These are phyloP conservation scores for Kodamaea plutei DNA, from an alignment of 1,139 yeast genomes.

Conservation along the genomic window DNA sequence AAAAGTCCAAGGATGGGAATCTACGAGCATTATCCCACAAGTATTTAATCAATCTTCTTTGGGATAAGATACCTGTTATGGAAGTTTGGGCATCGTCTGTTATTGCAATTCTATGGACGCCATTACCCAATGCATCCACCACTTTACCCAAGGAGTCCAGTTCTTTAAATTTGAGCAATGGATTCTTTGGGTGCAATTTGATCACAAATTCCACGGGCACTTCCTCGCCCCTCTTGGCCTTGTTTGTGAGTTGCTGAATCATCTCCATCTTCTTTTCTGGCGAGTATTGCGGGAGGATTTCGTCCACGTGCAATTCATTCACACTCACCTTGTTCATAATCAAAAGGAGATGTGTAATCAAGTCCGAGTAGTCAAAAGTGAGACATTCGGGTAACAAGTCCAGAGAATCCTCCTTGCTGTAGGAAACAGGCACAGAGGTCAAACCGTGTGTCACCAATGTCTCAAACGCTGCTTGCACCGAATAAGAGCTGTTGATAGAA, in stretches of 20 bases:
- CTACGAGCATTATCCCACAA: constrained; percentile 90
- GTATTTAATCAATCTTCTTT: constrained; percentile 75
- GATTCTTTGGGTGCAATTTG: constrained; percentile 78
- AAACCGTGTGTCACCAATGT: constrained; percentile 65
- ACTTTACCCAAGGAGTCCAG: constrained; percentile 65
- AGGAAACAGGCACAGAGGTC: constrained; percentile 79
- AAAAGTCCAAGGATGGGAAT: constrained; percentile 73
- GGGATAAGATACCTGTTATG: constrained; percentile 79
- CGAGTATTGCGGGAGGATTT: constrained; percentile 15
- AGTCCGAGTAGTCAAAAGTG: constrained; percentile 88
- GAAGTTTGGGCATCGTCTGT: constrained; percentile 42
- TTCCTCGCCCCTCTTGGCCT: constrained; percentile 61
- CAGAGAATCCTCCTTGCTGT: constrained; percentile 31
- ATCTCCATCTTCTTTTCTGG: constrained; percentile 23
- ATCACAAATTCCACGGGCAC: constrained; percentile 81
- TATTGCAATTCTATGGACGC: constrained; percentile 90
- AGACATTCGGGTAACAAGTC: constrained; percentile 55
- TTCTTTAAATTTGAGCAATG: constrained; percentile 72
- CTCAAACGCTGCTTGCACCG: constrained; percentile 87
- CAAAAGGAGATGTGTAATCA: constrained; percentile 75
- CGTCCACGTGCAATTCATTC: constrained; percentile 30
- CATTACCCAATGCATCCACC: constrained; percentile 81
- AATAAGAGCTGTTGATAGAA: constrained; percentile 53
- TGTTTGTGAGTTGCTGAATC: constrained; percentile 31
- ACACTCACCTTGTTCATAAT: constrained; percentile 63